phyloP scores from a whole-genome alignment of 805 yeast species.

The Ogataea neopini region DNA sequence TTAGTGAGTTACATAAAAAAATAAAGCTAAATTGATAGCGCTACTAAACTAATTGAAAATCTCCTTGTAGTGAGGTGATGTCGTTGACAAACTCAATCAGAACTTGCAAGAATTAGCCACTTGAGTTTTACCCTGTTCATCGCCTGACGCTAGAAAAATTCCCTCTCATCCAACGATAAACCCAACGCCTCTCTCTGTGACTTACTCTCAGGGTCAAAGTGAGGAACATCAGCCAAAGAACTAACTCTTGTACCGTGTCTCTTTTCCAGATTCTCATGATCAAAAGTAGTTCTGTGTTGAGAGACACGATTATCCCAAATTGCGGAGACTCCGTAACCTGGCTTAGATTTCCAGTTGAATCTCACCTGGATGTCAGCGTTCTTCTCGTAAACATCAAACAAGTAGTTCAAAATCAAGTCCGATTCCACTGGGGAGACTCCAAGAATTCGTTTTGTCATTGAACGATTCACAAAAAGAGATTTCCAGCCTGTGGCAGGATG shows the following conservation, averaged over 20 bases:
- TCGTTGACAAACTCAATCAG: too few relatives aligned
- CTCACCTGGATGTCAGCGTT: constrained; percentile 58
- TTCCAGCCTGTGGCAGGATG: constrained; percentile 71
- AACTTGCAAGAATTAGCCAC: too few relatives aligned
- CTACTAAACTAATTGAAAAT: too few relatives aligned
- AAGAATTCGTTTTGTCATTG: constrained; percentile 49
- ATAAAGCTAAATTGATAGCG: too few relatives aligned
- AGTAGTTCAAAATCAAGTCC: constrained; percentile 44
- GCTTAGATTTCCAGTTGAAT: constrained; percentile 44
- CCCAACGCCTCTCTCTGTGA: constrained; percentile 56
- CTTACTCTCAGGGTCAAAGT: constrained; percentile 47
- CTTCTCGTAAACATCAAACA: constrained; percentile 44
- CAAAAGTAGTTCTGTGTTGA: constrained; percentile 45
- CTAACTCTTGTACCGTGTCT: constrained; percentile 57
- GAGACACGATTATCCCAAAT: constrained; percentile 49
- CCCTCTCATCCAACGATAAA: constrained; percentile 7
- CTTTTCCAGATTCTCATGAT: constrained; percentile 40
- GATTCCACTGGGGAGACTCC: constrained; percentile 54
- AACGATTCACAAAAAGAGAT: constrained; percentile 52
- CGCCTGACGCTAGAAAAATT: not conserved
- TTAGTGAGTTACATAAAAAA: too few relatives aligned
- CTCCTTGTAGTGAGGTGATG: too few relatives aligned
- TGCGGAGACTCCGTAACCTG: constrained; percentile 46
- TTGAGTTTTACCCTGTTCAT: not conserved
- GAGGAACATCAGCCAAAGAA: constrained; percentile 54